Conservation (phyloP, 768 basidiomycete species). For the Lentinula boryana region DNA sequence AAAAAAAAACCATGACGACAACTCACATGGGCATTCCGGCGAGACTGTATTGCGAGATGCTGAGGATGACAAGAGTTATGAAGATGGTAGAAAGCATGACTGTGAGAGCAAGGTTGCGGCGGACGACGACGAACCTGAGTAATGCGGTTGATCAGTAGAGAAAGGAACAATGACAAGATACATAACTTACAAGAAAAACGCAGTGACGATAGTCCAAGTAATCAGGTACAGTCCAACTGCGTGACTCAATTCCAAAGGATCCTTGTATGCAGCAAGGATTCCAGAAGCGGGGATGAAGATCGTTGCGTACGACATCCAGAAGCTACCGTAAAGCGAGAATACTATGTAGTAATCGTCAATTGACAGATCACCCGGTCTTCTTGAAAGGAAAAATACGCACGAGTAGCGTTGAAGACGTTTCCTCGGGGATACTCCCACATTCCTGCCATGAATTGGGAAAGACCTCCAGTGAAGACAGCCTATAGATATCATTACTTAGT, state of each 20-base stretch:
- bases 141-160: neutral
- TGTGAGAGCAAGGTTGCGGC: constrained; percentile 1
- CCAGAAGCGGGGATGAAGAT: constrained; percentile 66
- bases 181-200: constrained; percentile 51
- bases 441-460: constrained; percentile 72
- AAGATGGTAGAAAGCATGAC: constrained; percentile 1
- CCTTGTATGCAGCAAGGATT: constrained; percentile 43
- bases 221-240: constrained; percentile 67
- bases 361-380: neutral
- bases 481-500: neutral
- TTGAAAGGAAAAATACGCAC: constrained; percentile 27
- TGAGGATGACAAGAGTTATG: neutral
- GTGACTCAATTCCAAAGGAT: constrained; percentile 35
- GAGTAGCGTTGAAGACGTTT: constrained; percentile 61
- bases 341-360: constrained; percentile 27
- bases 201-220: constrained; percentile 62
- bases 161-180: neutral
- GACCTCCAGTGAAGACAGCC: constrained; percentile 63
- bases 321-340: constrained; percentile 68
- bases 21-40: constrained; percentile 14
- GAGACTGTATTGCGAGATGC: constrained; percentile 13
- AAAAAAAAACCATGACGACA: neutral
- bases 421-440: constrained; percentile 71
- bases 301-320: constrained; percentile 75
- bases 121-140: neutral